Conservation (phyloP, 2,329 filamentous ascomycete species). For the Thielaviopsis populi region DNA sequence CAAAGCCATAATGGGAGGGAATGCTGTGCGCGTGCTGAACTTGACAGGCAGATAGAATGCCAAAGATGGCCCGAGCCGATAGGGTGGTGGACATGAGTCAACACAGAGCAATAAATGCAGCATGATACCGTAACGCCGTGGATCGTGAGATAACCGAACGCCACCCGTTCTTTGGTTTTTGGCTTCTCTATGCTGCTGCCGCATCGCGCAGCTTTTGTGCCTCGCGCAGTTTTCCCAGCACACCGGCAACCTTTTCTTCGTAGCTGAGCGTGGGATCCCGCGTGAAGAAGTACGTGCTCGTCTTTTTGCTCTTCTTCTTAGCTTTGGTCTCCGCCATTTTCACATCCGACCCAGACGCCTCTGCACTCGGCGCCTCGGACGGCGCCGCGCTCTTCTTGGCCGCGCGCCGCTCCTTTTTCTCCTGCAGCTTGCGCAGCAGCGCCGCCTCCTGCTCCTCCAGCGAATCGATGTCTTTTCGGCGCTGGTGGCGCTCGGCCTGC, state of each 20-base stretch:
- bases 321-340: slow-evolving; percentile 10
- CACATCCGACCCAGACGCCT: slow-evolving; percentile 1
- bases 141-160: background rate
- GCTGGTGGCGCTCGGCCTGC: slow-evolving; percentile 20
- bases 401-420: slow-evolving; percentile 26
- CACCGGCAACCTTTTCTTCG: slow-evolving; percentile 18
- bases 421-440: slow-evolving; percentile 17
- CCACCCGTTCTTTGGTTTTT: background rate
- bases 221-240: slow-evolving; percentile 27
- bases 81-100: background rate
- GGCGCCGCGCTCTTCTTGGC: slow-evolving; percentile 21
- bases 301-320: slow-evolving; percentile 15
- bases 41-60: slow-evolving; percentile 12
- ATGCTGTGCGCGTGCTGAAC: slow-evolving; percentile 40
- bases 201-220: slow-evolving; percentile 24
- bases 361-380: slow-evolving; percentile 13
- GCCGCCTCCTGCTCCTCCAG: slow-evolving; percentile 23
- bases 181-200: slow-evolving; percentile 17
- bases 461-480: slow-evolving; percentile 18
- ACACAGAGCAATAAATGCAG: background rate
- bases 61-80: background rate
- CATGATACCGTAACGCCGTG: background rate
- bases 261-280: slow-evolving; percentile 17
- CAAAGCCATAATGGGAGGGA: slow-evolving; percentile 42
- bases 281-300: slow-evolving; percentile 15